These are phyloP conservation scores for Candida boidinii DNA, from an alignment of 805 yeast species.

Conservation along the genomic window DNA sequence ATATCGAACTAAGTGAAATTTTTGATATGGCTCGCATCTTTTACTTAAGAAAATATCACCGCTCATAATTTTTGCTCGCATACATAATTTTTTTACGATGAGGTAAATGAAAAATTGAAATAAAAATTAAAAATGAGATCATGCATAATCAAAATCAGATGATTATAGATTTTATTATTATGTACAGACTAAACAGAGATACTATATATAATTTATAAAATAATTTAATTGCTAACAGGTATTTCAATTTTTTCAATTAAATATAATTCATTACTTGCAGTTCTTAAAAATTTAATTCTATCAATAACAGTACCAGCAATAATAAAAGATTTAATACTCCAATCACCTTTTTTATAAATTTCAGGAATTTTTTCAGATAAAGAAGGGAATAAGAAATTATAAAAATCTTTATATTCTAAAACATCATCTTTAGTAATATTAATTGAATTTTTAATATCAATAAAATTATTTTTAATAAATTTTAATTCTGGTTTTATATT, in stretches of 20 bases:
- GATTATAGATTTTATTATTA: too few relatives aligned
- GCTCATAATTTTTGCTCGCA: too few relatives aligned
- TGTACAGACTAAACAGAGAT: too few relatives aligned
- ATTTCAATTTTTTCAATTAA: constrained; percentile 10
- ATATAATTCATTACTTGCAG: constrained; percentile 18
- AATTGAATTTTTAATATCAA: constrained; percentile 22
- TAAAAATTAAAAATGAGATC: too few relatives aligned
- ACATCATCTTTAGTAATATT: constrained; percentile 43
- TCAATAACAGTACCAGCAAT: constrained; percentile 29
- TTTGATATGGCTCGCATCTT: too few relatives aligned
- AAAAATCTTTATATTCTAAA: constrained; percentile 41
- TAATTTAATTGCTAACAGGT: too few relatives aligned
- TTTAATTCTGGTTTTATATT: constrained; percentile 12
- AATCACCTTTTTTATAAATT: constrained; percentile 40
- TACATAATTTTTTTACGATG: too few relatives aligned
- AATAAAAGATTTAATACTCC: constrained; percentile 40
- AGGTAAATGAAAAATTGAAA: too few relatives aligned
- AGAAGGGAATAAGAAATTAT: constrained; percentile 32
- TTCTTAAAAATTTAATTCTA: constrained; percentile 18
- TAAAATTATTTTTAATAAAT: constrained; percentile 9
- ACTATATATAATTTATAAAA: too few relatives aligned
- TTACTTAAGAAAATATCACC: too few relatives aligned
- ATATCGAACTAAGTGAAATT: too few relatives aligned
- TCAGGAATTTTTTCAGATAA: constrained; percentile 39
- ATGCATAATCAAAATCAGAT: too few relatives aligned